Evolutionary conservation across 2,329 filamentous ascomycete genomes (phyloP).

Genomic region (Remersonia thermophila): DNA sequence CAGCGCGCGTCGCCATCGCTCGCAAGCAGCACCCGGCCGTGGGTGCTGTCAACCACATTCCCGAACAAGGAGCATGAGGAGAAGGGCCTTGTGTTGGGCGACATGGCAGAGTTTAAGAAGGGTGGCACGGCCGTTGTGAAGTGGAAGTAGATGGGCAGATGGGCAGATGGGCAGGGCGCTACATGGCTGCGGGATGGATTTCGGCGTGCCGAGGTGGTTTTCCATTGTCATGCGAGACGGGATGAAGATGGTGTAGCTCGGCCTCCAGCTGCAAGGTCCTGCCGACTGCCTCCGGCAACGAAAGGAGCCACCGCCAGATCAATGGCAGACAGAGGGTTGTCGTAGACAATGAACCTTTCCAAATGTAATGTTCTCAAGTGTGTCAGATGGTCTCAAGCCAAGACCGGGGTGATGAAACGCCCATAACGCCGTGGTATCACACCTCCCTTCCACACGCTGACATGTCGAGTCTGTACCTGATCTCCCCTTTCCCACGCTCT

Average conservation of each 20-base stretch:
- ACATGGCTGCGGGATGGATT: no score
- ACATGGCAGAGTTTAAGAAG: slow-evolving; percentile 53
- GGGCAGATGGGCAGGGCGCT: no score
- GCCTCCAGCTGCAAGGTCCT: not conserved
- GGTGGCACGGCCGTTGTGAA: slow-evolving; percentile 55
- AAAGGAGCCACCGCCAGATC: no score
- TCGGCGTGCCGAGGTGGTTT: not conserved
- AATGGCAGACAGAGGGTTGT: no score
- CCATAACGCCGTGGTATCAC: slow-evolving; percentile 7
- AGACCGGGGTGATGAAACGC: slow-evolving; percentile 1
- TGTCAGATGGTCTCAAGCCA: not conserved
- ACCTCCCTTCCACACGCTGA: not conserved
- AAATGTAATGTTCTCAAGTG: not conserved
- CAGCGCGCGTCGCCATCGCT: slow-evolving; percentile 48
- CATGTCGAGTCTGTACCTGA: no score
- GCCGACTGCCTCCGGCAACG: not conserved
- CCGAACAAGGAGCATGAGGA: slow-evolving; percentile 71
- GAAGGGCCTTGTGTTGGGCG: slow-evolving; percentile 44
- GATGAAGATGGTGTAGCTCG: not conserved
- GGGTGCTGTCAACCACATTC: slow-evolving; percentile 71
- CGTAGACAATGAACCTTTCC: not conserved
- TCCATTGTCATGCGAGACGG: not conserved
- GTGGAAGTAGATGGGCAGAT: slow-evolving; percentile 24
- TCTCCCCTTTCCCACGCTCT: no score
- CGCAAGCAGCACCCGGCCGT: slow-evolving; percentile 37